Conservation (phyloP, 192 early-diverging fungal genomes). For the Cetraspora pellucida region DNA sequence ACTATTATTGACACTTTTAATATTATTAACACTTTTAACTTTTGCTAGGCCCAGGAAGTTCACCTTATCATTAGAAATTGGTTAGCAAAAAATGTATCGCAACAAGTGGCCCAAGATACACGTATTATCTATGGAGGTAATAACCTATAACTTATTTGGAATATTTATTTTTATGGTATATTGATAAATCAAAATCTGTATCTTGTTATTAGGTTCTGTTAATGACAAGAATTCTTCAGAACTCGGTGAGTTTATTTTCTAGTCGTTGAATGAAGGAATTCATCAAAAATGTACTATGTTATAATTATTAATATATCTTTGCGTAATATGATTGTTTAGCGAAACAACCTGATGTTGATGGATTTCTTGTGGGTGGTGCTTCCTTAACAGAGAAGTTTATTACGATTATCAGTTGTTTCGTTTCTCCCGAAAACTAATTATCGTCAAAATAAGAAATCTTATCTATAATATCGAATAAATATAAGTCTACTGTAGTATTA, state of each 20-base stretch:
- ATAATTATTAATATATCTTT: not conserved
- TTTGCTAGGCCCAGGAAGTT: slow-evolving; percentile 83
- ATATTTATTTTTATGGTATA: not conserved
- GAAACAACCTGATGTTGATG: slow-evolving; percentile 91
- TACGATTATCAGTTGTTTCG: slow-evolving; percentile 47
- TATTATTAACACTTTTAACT: not conserved
- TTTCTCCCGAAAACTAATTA: too few relatives aligned
- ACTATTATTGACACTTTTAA: not conserved
- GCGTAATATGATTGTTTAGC: slow-evolving; percentile 30
- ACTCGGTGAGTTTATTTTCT: slow-evolving; percentile 45
- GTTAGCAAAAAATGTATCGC: slow-evolving; percentile 82
- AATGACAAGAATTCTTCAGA: slow-evolving; percentile 84
- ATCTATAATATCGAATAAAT: too few relatives aligned
- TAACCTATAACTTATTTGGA: not conserved
- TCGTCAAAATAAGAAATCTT: too few relatives aligned
- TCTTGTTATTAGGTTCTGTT: slow-evolving; percentile 68
- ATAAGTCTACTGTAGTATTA: too few relatives aligned
- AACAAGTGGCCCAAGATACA: slow-evolving; percentile 82
- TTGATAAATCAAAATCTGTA: not conserved
- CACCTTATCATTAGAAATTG: slow-evolving; percentile 87
- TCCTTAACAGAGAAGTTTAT: slow-evolving; percentile 91
- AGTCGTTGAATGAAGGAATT: too few relatives aligned
- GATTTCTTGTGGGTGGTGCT: slow-evolving; percentile 99
- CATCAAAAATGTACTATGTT: not conserved
- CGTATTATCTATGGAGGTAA: slow-evolving; percentile 92